These are phyloP conservation scores for Nitzschia inconspicua DNA, from an alignment of 108 stramenopile genomes.

Conservation along the genomic window DNA sequence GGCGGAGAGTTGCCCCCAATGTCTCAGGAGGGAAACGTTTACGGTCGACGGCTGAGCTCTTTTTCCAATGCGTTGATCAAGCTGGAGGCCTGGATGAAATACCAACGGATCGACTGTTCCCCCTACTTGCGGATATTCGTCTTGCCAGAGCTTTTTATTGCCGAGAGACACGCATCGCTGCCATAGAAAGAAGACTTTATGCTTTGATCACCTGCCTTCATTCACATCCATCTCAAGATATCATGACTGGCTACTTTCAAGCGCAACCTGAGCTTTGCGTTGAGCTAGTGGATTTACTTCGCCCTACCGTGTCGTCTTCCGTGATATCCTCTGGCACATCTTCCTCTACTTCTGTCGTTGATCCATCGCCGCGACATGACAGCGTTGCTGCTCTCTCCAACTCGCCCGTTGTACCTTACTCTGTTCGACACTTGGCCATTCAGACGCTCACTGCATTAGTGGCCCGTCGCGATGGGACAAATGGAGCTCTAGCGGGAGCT, in stretches of 20 bases:
- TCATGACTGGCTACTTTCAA: conserved; percentile 77
- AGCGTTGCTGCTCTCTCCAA: conserved; percentile 49
- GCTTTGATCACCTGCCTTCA: conserved; percentile 75
- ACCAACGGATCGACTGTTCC: conserved; percentile 70
- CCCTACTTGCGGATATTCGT: conserved; percentile 72
- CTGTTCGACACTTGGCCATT: conserved; percentile 71
- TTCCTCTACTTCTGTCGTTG: neutral
- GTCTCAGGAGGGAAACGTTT: conserved; percentile 11
- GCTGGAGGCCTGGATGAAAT: conserved; percentile 32
- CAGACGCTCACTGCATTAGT: conserved; percentile 87
- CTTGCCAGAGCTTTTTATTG: conserved; percentile 70
- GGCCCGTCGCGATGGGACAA: conserved; percentile 62
- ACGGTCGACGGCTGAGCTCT: conserved; percentile 51
- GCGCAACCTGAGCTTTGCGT: conserved; percentile 90
- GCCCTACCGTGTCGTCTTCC: conserved; percentile 64
- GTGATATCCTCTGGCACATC: conserved; percentile 35
- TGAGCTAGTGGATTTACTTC: conserved; percentile 84
- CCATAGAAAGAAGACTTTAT: conserved; percentile 67
- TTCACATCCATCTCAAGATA: conserved; percentile 72
- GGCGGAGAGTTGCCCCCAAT: conserved; percentile 27
- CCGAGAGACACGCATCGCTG: conserved; percentile 43
- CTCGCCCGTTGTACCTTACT: conserved; percentile 64
- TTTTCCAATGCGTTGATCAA: conserved; percentile 45
- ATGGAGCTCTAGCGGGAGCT: conserved; percentile 47
- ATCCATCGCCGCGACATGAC: conserved; percentile 4